Evolutionary conservation across 2,329 filamentous ascomycete genomes (phyloP).

Genomic region (Penicillium brevicompactum): DNA sequence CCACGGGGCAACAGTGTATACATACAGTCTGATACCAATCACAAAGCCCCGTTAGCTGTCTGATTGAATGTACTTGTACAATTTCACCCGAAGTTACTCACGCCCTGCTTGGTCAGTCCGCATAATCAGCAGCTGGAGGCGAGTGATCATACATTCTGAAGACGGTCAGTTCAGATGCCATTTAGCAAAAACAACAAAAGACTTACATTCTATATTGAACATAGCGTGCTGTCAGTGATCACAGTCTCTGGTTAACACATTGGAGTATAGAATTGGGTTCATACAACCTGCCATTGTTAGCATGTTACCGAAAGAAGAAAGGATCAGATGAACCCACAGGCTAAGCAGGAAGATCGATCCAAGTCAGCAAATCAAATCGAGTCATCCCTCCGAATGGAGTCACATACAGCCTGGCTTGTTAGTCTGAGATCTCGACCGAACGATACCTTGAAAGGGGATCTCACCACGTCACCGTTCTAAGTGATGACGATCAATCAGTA

Average conservation of each 20-base stretch:
- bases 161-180: not conserved
- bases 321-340: not conserved
- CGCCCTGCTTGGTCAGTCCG: constrained; percentile 6
- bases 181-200: not conserved
- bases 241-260: not conserved
- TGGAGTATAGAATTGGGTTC: not conserved
- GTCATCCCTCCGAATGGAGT: not conserved
- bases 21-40: constrained; percentile 11
- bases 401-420: not conserved
- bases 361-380: not conserved
- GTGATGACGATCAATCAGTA: constrained; percentile 7
- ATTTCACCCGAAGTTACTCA: constrained; percentile 3
- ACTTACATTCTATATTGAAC: not conserved
- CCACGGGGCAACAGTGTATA: not conserved
- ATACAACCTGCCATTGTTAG: not conserved
- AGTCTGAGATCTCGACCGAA: not conserved
- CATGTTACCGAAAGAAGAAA: not conserved
- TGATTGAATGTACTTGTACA: not conserved
- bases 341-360: not conserved
- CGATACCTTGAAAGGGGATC: not conserved
- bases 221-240: not conserved
- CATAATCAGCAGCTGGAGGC: not conserved
- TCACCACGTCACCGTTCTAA: constrained; percentile 16
- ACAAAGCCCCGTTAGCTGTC: not conserved
- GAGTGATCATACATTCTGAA: not conserved